Evolutionary conservation across 1,284 basidiomycete species (phyloP).

Genomic region (Rhodotorula mucilaginosa): DNA sequence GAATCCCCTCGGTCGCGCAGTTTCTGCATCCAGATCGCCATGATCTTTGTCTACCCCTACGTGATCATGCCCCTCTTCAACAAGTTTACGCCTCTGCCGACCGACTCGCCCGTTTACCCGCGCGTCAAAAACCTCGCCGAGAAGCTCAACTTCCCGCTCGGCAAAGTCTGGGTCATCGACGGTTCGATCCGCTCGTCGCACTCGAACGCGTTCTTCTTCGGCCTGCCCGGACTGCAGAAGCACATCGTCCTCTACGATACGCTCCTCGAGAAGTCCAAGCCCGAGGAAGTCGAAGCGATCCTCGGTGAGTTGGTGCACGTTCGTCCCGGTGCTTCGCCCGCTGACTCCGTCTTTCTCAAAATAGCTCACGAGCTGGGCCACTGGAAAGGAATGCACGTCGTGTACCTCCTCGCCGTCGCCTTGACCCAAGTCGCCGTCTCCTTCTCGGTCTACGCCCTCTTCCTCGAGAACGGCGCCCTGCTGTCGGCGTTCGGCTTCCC

Average conservation of each 20-base stretch:
- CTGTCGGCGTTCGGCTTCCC: constrained; percentile 85
- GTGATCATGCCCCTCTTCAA: constrained; percentile 96
- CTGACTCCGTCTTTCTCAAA: neutral
- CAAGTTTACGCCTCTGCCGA: constrained; percentile 77
- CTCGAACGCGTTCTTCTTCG: constrained; percentile 66
- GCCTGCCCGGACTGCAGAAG: constrained; percentile 1
- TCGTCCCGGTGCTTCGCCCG: neutral
- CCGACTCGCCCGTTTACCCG: constrained; percentile 56
- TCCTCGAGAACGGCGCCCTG: constrained; percentile 80
- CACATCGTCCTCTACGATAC: constrained; percentile 93
- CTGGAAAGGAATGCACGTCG: constrained; percentile 84
- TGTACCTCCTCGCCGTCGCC: constrained; percentile 78
- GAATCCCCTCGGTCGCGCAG: neutral
- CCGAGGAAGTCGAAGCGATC: constrained; percentile 87
- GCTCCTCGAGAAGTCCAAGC: constrained; percentile 80
- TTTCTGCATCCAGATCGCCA: constrained; percentile 8
- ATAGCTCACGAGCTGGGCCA: constrained; percentile 88
- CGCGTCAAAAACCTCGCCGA: constrained; percentile 69
- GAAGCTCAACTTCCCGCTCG: constrained; percentile 83
- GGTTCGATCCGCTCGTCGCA: constrained; percentile 92
- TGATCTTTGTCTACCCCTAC: constrained; percentile 56
- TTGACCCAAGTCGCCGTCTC: constrained; percentile 84
- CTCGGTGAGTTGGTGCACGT: constrained; percentile 42
- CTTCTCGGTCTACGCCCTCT: constrained; percentile 84
- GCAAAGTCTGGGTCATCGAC: constrained; percentile 91